Conservation (phyloP, 331 rosid genomes). For the Arachis monticola region DNA sequence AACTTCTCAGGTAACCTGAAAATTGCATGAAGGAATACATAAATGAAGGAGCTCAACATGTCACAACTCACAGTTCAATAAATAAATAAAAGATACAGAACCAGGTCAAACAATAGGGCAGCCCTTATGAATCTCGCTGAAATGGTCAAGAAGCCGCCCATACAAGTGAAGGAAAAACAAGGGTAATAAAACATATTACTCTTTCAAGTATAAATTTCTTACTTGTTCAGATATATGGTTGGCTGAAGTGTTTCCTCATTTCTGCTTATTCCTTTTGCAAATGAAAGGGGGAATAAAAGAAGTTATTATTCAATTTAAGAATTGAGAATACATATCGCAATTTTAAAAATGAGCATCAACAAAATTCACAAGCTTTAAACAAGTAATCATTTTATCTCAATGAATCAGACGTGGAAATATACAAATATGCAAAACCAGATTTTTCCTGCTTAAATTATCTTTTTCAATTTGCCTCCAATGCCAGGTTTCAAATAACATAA, state of each 20-base stretch:
- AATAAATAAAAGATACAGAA: background rate
- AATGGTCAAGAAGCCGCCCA: background rate
- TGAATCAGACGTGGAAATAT: background rate
- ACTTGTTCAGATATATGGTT: slow-evolving; percentile 86
- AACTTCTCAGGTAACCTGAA: slow-evolving; percentile 80
- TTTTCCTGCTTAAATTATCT: background rate
- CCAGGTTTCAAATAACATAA: slow-evolving; percentile 21
- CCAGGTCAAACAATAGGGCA: slow-evolving; percentile 11
- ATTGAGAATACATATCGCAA: slow-evolving; percentile 3
- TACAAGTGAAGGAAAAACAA: slow-evolving; percentile 4
- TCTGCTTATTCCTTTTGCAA: slow-evolving; percentile 71
- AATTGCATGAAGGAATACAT: background rate
- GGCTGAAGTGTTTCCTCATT: slow-evolving; percentile 94
- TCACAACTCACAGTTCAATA: background rate
- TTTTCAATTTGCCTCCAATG: background rate
- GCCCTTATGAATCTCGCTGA: background rate
- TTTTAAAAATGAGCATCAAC: background rate
- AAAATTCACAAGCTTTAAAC: slow-evolving; percentile 16
- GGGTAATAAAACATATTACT: background rate
- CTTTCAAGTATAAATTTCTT: slow-evolving; percentile 43
- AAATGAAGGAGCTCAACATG: slow-evolving; percentile 8
- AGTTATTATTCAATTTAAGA: slow-evolving; percentile 26
- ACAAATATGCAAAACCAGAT: background rate
- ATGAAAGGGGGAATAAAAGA: slow-evolving; percentile 33
- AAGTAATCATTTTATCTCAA: slow-evolving; percentile 5